A percentile compares a stretch with the other conserved stretches of the same genome.
phyloP scores from a whole-genome alignment of 2,329 filamentous ascomycete genomes.

The Penicillium sp. region DNA sequence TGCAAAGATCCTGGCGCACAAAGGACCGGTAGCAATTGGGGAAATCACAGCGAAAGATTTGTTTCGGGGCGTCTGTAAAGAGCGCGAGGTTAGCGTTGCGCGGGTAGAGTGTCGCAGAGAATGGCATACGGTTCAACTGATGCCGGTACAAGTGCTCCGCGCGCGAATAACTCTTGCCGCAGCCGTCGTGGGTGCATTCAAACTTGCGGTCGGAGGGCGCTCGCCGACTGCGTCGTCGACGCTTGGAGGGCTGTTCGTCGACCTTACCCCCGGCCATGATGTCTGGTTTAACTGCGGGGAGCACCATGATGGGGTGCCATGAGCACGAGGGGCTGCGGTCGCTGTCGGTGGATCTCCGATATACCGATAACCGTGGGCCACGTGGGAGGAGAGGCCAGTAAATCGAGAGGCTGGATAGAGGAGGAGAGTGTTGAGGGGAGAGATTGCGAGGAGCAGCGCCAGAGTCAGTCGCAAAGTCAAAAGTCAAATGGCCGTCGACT shows the following conservation, averaged over 20 bases:
- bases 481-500: not conserved
- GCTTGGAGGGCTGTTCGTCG: conserved; percentile 36
- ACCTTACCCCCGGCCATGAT: conserved; percentile 17
- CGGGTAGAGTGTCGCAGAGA: not conserved
- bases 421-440: not conserved
- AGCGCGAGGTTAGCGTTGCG: conserved; percentile 4
- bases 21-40: conserved; percentile 88
- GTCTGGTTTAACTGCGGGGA: conserved; percentile 14
- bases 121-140: conserved; percentile 79
- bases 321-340: conserved; percentile 6
- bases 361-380: not conserved
- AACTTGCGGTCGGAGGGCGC: conserved; percentile 59
- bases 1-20: conserved; percentile 88
- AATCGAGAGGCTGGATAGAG: not conserved
- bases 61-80: conserved; percentile 78
- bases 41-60: conserved; percentile 92
- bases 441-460: not conserved
- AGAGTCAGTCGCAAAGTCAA: not conserved
- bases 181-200: conserved; percentile 80
- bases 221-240: conserved; percentile 49
- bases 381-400: not conserved
- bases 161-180: conserved; percentile 93
- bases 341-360: conserved; percentile 1
- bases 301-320: conserved; percentile 24
- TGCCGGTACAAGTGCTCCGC: conserved; percentile 96